These are phyloP conservation scores for Discostella stelligeroides DNA, from an alignment of 108 stramenopile genomes.

Conservation along the genomic window DNA sequence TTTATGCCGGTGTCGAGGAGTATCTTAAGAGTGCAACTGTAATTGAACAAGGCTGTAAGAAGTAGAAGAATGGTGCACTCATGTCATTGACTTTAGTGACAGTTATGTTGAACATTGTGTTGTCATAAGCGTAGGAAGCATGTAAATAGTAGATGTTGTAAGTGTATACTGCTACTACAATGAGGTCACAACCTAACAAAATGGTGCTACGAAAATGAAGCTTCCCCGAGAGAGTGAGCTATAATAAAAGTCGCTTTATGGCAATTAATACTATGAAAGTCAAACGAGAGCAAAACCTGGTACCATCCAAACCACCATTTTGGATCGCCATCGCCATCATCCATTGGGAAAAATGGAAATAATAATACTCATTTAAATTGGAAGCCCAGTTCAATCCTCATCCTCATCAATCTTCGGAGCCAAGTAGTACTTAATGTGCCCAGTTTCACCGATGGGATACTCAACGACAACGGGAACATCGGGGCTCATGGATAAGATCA, in stretches of 20 bases:
- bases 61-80: too few species aligned
- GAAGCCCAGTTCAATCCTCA: slow-evolving; percentile 26
- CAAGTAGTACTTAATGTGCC: slow-evolving; percentile 96
- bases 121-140: too few species aligned
- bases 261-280: slow-evolving; percentile 21
- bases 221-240: neutral
- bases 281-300: slow-evolving; percentile 8
- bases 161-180: too few species aligned
- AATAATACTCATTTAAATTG: neutral
- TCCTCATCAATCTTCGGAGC: slow-evolving; percentile 99
- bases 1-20: too few species aligned
- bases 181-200: too few species aligned
- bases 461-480: slow-evolving; percentile 98
- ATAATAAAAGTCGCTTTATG: slow-evolving; percentile 3
- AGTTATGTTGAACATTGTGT: too few species aligned
- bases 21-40: too few species aligned
- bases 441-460: slow-evolving; percentile 94
- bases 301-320: neutral
- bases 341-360: neutral
- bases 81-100: too few species aligned
- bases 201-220: neutral
- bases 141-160: too few species aligned
- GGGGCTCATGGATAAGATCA: slow-evolving; percentile 93
- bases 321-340: neutral
- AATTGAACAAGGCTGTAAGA: too few species aligned